A percentile compares a stretch with the other conserved stretches of the same genome.
Evolutionary conservation across 306 rosid species (phyloP).

Genomic region (Quercus bicolor): DNA sequence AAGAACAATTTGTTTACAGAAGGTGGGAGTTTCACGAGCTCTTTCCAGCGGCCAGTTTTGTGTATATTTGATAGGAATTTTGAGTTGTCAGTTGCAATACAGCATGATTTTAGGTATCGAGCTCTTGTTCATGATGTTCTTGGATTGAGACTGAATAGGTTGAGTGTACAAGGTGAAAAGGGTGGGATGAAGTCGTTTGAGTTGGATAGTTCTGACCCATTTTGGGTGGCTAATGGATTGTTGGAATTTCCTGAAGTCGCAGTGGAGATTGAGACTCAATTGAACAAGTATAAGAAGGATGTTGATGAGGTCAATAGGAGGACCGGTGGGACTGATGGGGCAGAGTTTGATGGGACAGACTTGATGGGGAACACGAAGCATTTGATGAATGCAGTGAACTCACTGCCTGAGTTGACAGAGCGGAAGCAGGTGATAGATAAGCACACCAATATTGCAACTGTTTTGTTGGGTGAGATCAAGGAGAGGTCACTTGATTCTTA

Average conservation of each 20-base stretch:
- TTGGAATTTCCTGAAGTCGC: slow-evolving; percentile 95
- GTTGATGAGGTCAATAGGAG: slow-evolving; percentile 95
- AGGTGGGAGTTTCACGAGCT: slow-evolving; percentile 64
- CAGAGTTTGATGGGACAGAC: slow-evolving; percentile 91
- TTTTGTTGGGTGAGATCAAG: slow-evolving; percentile 91
- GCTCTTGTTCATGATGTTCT: slow-evolving; percentile 89
- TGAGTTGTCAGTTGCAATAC: slow-evolving; percentile 87
- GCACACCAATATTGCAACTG: slow-evolving; percentile 93
- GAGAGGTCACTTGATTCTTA: slow-evolving; percentile 92
- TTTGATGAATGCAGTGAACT: slow-evolving; percentile 97
- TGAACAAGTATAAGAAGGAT: slow-evolving; percentile 84
- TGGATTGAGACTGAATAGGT: slow-evolving; percentile 84
- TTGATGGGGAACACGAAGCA: slow-evolving; percentile 91
- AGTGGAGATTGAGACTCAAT: slow-evolving; percentile 84
- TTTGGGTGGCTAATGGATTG: slow-evolving; percentile 84
- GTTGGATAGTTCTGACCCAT: slow-evolving; percentile 75
- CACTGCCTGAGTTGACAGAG: slow-evolving; percentile 90
- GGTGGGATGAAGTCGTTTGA: slow-evolving; percentile 88
- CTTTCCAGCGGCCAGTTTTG: slow-evolving; percentile 88
- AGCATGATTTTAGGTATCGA: slow-evolving; percentile 90
- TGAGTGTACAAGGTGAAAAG: slow-evolving; percentile 83
- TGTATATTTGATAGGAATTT: slow-evolving; percentile 88
- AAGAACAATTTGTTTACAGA: slow-evolving; percentile 85
- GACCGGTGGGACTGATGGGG: slow-evolving; percentile 79
- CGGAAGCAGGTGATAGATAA: slow-evolving; percentile 94